Base-by-base conservation (phyloP, 768 basidiomycete genomes). In the Lactarius tabidus region DNA sequence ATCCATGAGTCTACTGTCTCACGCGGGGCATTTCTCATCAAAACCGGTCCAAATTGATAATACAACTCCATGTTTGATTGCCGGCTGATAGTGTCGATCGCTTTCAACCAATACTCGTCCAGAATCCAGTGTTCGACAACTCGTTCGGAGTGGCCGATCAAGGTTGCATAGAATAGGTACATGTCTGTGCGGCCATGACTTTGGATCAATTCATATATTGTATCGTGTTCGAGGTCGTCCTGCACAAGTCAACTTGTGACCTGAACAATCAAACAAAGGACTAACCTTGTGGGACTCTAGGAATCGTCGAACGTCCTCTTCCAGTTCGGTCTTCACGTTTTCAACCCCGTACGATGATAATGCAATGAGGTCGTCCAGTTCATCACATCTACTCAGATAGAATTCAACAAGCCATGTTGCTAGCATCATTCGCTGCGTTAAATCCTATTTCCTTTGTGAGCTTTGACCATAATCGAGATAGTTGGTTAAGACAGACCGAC, bases 321-420 rank as follows among this genome's bases (percentile, higher is more conserved):
- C 95, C 23, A 98, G 82, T 73, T 98, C 95, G 3, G 87, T 81
- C 56, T 85, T 82, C 35, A 98, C 77, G 72, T 95, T 95, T 59
- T 95, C 91, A 18, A 89, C 88, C 68, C 96, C 91, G 59, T 87
- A 86, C 14, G 85, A 85, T 74, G 95, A 93, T 0, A 95, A 91
- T 0, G 93, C 94, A 31, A 95, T 86, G 20, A 95, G 81, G 72
- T 98, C 97, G 72, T 99, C 97, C 58, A 98, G 79, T 67, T 96
- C 93, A 72, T 97, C 96, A 75, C 92, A 94, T 79, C 97, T 98
- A 76, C 91, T 91, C 18, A 99, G 85, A 73, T 95, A 98, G 69
- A 98, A 93, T 75, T 99, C 97, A 35, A 97, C 89, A 15, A 99
- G 85, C 97, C 97, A 99, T 0, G 95, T 98, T 20, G 97, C 95